A percentile compares a stretch with the other conserved stretches of the same genome.
Evolutionary conservation across 2,329 filamentous ascomycete genomes (phyloP).

Genomic region (Hypoxylon sp.): DNA sequence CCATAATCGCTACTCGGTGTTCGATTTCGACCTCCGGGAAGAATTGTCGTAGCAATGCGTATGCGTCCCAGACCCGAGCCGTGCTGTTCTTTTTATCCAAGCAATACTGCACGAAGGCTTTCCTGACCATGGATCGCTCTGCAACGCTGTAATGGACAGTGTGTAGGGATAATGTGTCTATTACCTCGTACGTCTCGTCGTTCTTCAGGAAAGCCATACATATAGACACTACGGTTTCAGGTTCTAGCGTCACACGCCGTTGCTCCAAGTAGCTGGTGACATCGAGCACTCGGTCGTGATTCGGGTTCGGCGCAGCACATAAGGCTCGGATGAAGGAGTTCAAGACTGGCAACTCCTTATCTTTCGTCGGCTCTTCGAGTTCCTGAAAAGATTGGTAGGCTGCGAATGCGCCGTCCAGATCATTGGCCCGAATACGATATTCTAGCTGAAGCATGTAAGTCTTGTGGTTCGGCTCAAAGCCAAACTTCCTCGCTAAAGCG

Average conservation of each 20-base stretch:
- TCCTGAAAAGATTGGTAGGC: conserved; percentile 71
- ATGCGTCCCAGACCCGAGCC: conserved; percentile 69
- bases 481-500: conserved; percentile 69
- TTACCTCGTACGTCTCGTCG: conserved; percentile 80
- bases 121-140: conserved; percentile 73
- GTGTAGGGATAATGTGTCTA: conserved; percentile 82
- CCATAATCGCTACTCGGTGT: conserved; percentile 78
- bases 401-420: conserved; percentile 73
- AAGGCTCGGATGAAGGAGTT: conserved; percentile 78
- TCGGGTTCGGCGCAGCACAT: conserved; percentile 65
- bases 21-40: conserved; percentile 72
- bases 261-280: conserved; percentile 78
- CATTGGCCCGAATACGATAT: conserved; percentile 75
- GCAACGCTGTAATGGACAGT: conserved; percentile 73
- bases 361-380: conserved; percentile 60
- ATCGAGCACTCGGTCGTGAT: conserved; percentile 76
- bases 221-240: conserved; percentile 78
- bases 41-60: conserved; percentile 71
- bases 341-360: conserved; percentile 68
- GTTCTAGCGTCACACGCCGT: conserved; percentile 72
- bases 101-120: conserved; percentile 73
- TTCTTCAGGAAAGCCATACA: conserved; percentile 76
- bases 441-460: conserved; percentile 80
- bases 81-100: conserved; percentile 69
- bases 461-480: conserved; percentile 70